Conservation (phyloP, 2,329 filamentous ascomycete species). For the Verruconis gallopava region DNA sequence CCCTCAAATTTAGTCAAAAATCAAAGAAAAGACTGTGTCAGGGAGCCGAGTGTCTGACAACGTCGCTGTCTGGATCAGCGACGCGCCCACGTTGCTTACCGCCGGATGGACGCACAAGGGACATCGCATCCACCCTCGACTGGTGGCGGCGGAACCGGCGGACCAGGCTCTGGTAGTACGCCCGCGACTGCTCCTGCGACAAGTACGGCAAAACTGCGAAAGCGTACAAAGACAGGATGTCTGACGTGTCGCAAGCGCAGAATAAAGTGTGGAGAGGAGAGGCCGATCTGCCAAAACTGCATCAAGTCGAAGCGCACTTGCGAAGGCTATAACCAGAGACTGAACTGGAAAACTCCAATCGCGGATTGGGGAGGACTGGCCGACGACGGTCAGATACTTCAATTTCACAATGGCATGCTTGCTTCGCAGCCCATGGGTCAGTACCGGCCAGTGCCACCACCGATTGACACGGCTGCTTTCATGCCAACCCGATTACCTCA, state of each 20-base stretch:
- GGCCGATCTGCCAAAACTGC: slow-evolving; percentile 71
- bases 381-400: slow-evolving; percentile 1
- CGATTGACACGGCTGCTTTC: slow-evolving; percentile 6
- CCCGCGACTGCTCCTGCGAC: too few species aligned
- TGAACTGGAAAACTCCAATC: slow-evolving; percentile 66
- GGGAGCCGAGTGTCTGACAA: too few species aligned
- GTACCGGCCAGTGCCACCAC: slow-evolving; percentile 1
- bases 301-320: slow-evolving; percentile 74
- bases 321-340: slow-evolving; percentile 70
- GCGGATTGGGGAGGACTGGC: slow-evolving; percentile 29
- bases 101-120: too few species aligned
- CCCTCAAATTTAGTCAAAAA: too few species aligned
- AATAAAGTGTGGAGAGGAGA: slow-evolving; percentile 93
- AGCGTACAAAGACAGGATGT: slow-evolving; percentile 80
- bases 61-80: too few species aligned
- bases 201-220: slow-evolving; percentile 27
- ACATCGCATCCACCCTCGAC: too few species aligned
- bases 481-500: slow-evolving; percentile 1
- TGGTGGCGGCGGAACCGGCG: too few species aligned
- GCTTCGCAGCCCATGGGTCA: neutral
- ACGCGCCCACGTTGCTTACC: too few species aligned
- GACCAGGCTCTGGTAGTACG: too few species aligned
- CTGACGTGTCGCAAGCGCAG: slow-evolving; percentile 85
- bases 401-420: slow-evolving; percentile 10
- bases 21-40: too few species aligned